Percentiles rank a stretch among this genome's conserved stretches.
Conservation (phyloP, 768 basidiomycete genomes). For the Rhizopogon vulgaris region DNA sequence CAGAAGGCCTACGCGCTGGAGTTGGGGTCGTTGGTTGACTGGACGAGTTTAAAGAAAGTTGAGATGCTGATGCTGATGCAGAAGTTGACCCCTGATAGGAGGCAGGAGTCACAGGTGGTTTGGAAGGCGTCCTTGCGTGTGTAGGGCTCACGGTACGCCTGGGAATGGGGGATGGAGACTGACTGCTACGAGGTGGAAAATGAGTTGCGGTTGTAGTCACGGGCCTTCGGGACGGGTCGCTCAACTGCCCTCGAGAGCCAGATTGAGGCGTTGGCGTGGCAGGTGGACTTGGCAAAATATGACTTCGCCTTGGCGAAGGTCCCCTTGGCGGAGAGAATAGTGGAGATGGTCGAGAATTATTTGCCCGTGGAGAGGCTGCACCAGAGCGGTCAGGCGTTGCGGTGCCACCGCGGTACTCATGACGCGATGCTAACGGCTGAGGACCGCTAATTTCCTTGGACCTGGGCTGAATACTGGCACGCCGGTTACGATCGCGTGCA, state of each 20-base stretch:
- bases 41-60: constrained; percentile 35
- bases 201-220: constrained; percentile 35
- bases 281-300: constrained; percentile 39
- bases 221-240: constrained; percentile 28
- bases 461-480: constrained; percentile 30
- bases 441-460: constrained; percentile 36
- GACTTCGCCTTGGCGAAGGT: constrained; percentile 27
- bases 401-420: constrained; percentile 20
- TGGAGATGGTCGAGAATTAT: constrained; percentile 27
- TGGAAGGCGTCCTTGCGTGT: constrained; percentile 35
- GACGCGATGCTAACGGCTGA: constrained; percentile 28
- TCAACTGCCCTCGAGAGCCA: constrained; percentile 29
- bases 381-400: constrained; percentile 19
- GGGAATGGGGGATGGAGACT: constrained; percentile 34
- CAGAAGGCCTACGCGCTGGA: constrained; percentile 21
- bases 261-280: constrained; percentile 42
- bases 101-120: constrained; percentile 34
- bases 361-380: constrained; percentile 26
- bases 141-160: constrained; percentile 35
- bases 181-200: constrained; percentile 30
- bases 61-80: constrained; percentile 44
- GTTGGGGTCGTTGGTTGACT: constrained; percentile 23
- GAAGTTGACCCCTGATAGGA: constrained; percentile 39
- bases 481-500: constrained; percentile 37
- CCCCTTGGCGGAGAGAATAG: constrained; percentile 23